Conservation (phyloP, 2,329 filamentous ascomycete species). For the Apiospora arundinis region DNA sequence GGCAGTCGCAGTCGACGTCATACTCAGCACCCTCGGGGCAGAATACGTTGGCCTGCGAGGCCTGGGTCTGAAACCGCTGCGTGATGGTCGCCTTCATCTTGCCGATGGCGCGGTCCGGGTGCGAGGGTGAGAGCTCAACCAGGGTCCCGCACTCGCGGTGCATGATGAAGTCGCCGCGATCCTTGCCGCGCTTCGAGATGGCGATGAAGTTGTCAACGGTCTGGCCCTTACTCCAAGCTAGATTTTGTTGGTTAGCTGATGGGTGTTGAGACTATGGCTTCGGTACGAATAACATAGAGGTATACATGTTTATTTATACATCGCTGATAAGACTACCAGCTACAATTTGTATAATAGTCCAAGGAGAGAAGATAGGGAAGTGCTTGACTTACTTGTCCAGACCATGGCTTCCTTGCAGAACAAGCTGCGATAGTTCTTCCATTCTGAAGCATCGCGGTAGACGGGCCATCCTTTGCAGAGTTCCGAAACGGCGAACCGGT, state of each 20-base stretch:
- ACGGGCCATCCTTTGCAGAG: constrained; percentile 62
- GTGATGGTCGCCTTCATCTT: constrained; percentile 63
- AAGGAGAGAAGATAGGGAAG: neutral
- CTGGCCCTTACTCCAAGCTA: constrained; percentile 54
- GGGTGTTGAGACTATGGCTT: too few species aligned
- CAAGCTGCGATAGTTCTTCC: constrained; percentile 57
- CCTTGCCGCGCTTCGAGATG: constrained; percentile 57
- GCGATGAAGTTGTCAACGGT: constrained; percentile 54
- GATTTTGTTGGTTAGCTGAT: neutral
- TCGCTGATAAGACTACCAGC: too few species aligned
- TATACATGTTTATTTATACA: too few species aligned
- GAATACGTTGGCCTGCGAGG: constrained; percentile 23
- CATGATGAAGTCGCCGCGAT: constrained; percentile 61
- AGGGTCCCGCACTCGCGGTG: constrained; percentile 59
- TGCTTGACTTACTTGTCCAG: constrained; percentile 52
- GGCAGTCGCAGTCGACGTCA: constrained; percentile 58
- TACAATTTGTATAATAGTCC: neutral
- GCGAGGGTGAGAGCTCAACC: constrained; percentile 48
- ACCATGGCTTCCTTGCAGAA: constrained; percentile 54
- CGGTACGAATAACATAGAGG: neutral
- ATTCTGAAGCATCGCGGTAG: constrained; percentile 59
- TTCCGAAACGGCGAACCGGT: constrained; percentile 54
- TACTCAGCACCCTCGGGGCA: constrained; percentile 43
- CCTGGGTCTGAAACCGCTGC: constrained; percentile 49
- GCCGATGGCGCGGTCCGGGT: constrained; percentile 50